These are phyloP conservation scores for Hypoxylon fuscum DNA, from an alignment of 495 filamentous ascomycete genomes.

Conservation along the genomic window DNA sequence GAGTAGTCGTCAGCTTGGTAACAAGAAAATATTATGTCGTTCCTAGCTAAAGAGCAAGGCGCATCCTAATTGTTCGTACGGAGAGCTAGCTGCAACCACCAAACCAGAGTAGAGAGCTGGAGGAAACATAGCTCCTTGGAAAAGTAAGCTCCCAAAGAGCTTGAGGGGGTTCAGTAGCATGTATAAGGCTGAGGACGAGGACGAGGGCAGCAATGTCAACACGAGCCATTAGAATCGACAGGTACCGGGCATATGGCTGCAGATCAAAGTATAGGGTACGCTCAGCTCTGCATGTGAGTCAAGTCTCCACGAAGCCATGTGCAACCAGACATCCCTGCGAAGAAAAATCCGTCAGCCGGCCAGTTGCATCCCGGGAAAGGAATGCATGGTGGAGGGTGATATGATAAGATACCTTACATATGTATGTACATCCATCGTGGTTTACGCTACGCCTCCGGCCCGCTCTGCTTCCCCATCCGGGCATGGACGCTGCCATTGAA, in stretches of 20 bases:
- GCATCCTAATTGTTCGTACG: constrained; percentile 15
- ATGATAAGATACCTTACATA: constrained; percentile 4
- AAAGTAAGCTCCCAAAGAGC: constrained; percentile 20
- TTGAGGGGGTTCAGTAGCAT: constrained; percentile 26
- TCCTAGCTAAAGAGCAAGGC: constrained; percentile 14
- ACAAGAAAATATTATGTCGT: constrained; percentile 5
- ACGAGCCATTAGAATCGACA: constrained; percentile 33
- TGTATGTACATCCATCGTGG: no score
- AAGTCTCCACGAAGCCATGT: constrained; percentile 28
- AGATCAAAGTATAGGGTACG: constrained; percentile 34
- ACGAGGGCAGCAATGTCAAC: constrained; percentile 25
- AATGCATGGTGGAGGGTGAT: constrained; percentile 25
- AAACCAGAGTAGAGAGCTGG: constrained; percentile 5
- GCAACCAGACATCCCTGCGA: constrained; percentile 30
- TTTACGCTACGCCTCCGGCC: constrained; percentile 22
- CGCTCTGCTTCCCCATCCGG: constrained; percentile 7
- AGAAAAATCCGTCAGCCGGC: constrained; percentile 32
- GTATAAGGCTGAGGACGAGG: constrained; percentile 36
- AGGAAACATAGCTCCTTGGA: constrained; percentile 23
- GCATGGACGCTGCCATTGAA: not conserved
- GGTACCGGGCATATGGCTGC: constrained; percentile 31
- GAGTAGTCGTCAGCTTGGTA: constrained; percentile 22
- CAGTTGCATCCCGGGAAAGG: constrained; percentile 22
- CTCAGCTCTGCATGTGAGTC: constrained; percentile 21
- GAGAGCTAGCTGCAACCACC: constrained; percentile 5